phyloP scores from a whole-genome alignment of 805 yeast species.

The Lipomyces yamadae region DNA sequence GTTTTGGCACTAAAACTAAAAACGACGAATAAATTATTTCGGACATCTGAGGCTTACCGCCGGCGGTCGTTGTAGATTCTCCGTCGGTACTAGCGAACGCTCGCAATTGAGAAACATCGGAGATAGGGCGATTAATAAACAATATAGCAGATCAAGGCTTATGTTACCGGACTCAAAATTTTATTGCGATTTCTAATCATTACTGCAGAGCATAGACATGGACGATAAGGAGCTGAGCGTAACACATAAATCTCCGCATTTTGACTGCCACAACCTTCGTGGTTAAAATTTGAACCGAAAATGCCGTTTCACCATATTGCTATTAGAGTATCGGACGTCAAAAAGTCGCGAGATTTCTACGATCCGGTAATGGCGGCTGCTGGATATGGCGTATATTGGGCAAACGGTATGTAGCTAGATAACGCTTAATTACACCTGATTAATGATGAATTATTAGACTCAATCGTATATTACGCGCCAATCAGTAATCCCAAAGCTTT shows the following conservation, averaged over 20 bases:
- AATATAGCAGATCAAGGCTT: neutral
- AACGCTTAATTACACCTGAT: neutral
- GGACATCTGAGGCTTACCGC: too few species aligned
- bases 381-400: neutral
- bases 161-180: neutral
- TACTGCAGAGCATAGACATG: neutral
- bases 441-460: neutral
- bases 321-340: constrained; percentile 1
- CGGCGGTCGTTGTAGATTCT: too few species aligned
- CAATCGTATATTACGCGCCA: neutral
- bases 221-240: neutral
- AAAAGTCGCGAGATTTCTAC: neutral
- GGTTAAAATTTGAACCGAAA: neutral
- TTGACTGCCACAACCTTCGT: neutral
- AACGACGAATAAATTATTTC: too few species aligned
- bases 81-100: too few species aligned
- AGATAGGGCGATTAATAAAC: neutral
- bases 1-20: too few species aligned
- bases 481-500: neutral
- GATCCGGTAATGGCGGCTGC: constrained; percentile 4
- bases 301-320: neutral
- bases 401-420: neutral
- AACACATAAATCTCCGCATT: neutral
- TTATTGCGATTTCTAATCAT: neutral
- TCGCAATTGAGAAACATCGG: too few species aligned